A percentile compares a stretch with the other conserved stretches of the same genome.
phyloP scores from a whole-genome alignment of 352 stramenopile genomes.

The Bremia lactucae region DNA sequence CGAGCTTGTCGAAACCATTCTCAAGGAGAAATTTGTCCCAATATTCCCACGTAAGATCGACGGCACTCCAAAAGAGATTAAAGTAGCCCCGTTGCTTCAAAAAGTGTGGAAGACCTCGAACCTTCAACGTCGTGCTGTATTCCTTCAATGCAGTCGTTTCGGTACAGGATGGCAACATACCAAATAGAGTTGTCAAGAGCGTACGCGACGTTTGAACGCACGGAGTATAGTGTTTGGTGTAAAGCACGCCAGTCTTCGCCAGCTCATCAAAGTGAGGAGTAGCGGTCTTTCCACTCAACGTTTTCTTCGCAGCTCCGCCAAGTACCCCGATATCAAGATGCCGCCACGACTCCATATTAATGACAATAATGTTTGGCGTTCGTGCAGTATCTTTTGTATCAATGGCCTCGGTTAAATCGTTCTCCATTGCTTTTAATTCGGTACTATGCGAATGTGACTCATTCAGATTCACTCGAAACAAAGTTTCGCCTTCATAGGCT shows the following conservation, averaged over 20 bases:
- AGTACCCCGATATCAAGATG: constrained; percentile 60
- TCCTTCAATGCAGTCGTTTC: constrained; percentile 53
- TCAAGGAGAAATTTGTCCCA: constrained; percentile 54
- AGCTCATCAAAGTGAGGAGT: constrained; percentile 56
- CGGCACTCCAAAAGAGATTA: constrained; percentile 62
- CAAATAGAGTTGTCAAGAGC: constrained; percentile 60
- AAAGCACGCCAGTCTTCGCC: constrained; percentile 40
- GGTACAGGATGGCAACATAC: constrained; percentile 56
- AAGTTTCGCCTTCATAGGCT: constrained; percentile 34
- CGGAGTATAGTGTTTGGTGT: constrained; percentile 58
- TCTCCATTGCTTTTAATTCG: neutral
- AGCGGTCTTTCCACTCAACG: constrained; percentile 30
- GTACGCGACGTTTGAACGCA: constrained; percentile 58
- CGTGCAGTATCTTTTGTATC: constrained; percentile 1
- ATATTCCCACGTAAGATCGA: constrained; percentile 53
- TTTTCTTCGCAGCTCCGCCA: constrained; percentile 37
- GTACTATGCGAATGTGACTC: too few relatives aligned
- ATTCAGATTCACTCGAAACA: constrained; percentile 41
- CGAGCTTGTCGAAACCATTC: constrained; percentile 63
- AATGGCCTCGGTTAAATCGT: constrained; percentile 2
- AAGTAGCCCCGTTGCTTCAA: constrained; percentile 57
- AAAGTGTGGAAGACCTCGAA: constrained; percentile 51
- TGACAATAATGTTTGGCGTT: constrained; percentile 54
- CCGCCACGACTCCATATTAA: constrained; percentile 69
- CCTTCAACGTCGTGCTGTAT: constrained; percentile 38